These are phyloP conservation scores for Areca catechu DNA, from an alignment of 176 grass and related monocot genomes.

Conservation along the genomic window DNA sequence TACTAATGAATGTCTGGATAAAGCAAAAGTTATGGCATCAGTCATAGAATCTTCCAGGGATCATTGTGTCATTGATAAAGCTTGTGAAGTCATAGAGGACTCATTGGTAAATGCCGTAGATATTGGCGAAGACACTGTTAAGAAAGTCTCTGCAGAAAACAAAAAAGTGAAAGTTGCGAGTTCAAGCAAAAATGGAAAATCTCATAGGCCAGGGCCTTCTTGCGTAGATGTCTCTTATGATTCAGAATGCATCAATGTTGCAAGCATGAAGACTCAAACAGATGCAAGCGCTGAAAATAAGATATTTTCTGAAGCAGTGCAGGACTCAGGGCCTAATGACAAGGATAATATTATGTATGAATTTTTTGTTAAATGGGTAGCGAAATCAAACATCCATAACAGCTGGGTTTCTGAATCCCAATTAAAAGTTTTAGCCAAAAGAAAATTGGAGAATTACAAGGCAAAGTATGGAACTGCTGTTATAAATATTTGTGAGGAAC, in stretches of 20 bases:
- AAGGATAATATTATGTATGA: slow-evolving; percentile 36
- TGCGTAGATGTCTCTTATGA: not conserved
- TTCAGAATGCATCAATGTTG: not conserved
- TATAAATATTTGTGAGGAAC: slow-evolving; percentile 90
- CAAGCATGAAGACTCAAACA: slow-evolving; percentile 20
- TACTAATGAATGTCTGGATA: slow-evolving; percentile 15
- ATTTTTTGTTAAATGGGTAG: slow-evolving; percentile 92
- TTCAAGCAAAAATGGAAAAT: slow-evolving; percentile 19
- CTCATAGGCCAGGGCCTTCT: slow-evolving; percentile 9
- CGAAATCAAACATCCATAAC: slow-evolving; percentile 89
- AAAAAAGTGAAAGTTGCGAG: slow-evolving; percentile 4
- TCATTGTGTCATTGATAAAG: slow-evolving; percentile 19
- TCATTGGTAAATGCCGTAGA: slow-evolving; percentile 20
- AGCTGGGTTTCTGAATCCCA: slow-evolving; percentile 82
- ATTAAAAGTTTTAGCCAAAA: slow-evolving; percentile 74
- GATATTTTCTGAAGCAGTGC: slow-evolving; percentile 12
- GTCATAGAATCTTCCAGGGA: slow-evolving; percentile 22
- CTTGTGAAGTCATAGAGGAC: slow-evolving; percentile 21
- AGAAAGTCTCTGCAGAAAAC: slow-evolving; percentile 22
- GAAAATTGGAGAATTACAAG: slow-evolving; percentile 97
- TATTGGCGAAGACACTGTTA: slow-evolving; percentile 16
- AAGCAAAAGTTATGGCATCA: slow-evolving; percentile 21
- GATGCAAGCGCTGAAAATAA: slow-evolving; percentile 31
- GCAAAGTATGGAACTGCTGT: slow-evolving; percentile 68
- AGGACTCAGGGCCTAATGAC: slow-evolving; percentile 20